These are phyloP conservation scores for Diaporthe nobilis DNA, from an alignment of 2,329 filamentous ascomycete species.

Conservation along the genomic window DNA sequence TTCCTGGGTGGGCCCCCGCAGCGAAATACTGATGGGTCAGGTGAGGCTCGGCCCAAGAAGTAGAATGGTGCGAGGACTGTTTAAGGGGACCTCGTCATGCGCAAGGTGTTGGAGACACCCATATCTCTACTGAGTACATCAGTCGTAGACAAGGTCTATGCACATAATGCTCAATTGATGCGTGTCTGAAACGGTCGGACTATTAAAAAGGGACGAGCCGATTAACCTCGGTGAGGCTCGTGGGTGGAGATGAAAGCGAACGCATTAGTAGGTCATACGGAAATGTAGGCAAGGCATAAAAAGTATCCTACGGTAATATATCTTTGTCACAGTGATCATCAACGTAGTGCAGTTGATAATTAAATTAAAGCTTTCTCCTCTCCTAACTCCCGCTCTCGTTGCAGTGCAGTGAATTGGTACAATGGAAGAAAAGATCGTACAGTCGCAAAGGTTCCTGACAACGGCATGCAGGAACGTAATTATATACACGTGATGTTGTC, in stretches of 20 bases:
- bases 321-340: neutral
- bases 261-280: no score
- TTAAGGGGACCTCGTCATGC: neutral
- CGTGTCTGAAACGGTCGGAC: no score
- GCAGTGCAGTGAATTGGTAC: neutral
- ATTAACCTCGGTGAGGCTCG: no score
- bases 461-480: neutral
- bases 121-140: neutral
- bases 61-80: neutral
- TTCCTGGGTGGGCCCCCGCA: neutral
- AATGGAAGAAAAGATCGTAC: neutral
- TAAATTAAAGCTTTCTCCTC: neutral
- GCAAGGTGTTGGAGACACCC: neutral
- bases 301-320: no score
- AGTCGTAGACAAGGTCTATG: neutral
- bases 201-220: no score
- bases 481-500: neutral
- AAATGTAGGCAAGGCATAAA: neutral
- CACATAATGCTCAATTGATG: neutral
- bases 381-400: conserved; percentile 6
- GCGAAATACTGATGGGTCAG: no score
- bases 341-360: neutral
- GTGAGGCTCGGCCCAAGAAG: neutral
- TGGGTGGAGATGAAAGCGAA: no score
- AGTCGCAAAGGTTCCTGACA: neutral